These are phyloP conservation scores for Phylloporus rhodoxanthus DNA, from an alignment of 768 basidiomycete species.

Conservation along the genomic window DNA sequence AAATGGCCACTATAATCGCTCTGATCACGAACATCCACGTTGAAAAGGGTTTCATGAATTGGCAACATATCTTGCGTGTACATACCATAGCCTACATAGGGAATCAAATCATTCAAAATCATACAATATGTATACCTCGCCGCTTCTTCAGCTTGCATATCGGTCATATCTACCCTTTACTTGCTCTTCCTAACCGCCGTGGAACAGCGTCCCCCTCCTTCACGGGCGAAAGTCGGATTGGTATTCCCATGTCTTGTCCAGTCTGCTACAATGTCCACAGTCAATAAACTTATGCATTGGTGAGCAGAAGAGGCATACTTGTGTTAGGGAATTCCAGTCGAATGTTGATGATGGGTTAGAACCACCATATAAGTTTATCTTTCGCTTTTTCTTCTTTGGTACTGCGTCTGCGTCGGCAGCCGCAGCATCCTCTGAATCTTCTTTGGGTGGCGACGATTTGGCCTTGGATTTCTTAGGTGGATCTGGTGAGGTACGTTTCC, in stretches of 20 bases:
- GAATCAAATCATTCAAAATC: neutral
- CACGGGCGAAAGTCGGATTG: conserved; percentile 61
- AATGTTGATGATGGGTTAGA: conserved; percentile 34
- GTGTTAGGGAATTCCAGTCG: conserved; percentile 40
- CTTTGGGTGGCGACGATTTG: conserved; percentile 12
- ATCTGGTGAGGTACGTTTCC: conserved; percentile 18
- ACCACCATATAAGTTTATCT: conserved; percentile 55
- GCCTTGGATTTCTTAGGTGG: conserved; percentile 18
- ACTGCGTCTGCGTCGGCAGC: conserved; percentile 22
- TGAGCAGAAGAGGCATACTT: conserved; percentile 26
- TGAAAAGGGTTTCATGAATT: conserved; percentile 82
- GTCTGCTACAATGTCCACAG: conserved; percentile 15
- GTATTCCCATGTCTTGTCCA: conserved; percentile 51
- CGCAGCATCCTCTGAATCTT: conserved; percentile 12
- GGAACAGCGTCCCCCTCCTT: conserved; percentile 51
- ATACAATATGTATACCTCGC: neutral
- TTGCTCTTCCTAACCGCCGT: conserved; percentile 32
- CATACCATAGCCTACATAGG: too few species aligned
- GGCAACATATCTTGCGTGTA: conserved; percentile 40
- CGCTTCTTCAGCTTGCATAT: neutral
- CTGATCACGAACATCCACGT: conserved; percentile 63
- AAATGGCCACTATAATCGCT: conserved; percentile 77
- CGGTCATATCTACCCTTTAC: conserved; percentile 14
- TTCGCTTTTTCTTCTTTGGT: conserved; percentile 65
- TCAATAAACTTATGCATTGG: neutral